Base-by-base conservation (phyloP, 768 basidiomycete genomes). In the Hericium coralloides region DNA sequence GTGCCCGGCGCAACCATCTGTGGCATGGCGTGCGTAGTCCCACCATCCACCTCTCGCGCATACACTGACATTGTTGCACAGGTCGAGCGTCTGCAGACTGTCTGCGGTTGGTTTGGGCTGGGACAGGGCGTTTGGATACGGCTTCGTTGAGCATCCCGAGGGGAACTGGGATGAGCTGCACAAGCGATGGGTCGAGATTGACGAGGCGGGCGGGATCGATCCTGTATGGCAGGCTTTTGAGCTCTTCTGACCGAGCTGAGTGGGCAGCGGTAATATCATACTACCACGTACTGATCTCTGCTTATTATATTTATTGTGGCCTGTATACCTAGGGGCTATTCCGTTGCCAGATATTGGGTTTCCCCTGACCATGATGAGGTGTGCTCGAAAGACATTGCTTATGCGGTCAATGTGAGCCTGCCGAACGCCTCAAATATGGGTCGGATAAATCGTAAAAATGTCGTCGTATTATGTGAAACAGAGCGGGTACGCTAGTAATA, bases 101-200 rank as follows among this genome's bases (percentile, higher is more conserved):
- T 70, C 81, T 31, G 83, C 83, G 9, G 70, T 85, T 36, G 83
- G 79, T 9, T 66, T 87, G 31, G 84, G 82, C 5, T 89, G 85
- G 83, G 74, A 79, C 17, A 70, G 72, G 23, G 81, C 85, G 0
- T 87, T 87, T 62, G 84, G 83, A 0, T 65, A 73, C 18, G 74
- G 80, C 12, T 73, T 59, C 18, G 55, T 53, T 12, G 65, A 67
- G 26, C 55, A 67, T 49, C 23, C 67, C 2, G 70, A 70, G 69
- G 83, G 82, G 14, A 58, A 69, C 20, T 70, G 80, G 15, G 79
- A 83, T 60, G 63, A 76, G 23, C 65, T 70, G 18, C 62, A 63
- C 22, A 76, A 76, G 63, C 72, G 76, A 12, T 87, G 86, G 86
- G 69, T 85, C 2, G 86, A 88, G 49, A 72, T 87, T n/a, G 86